Conservation (phyloP, 805 yeast species). For the Candida parachauliodes region DNA sequence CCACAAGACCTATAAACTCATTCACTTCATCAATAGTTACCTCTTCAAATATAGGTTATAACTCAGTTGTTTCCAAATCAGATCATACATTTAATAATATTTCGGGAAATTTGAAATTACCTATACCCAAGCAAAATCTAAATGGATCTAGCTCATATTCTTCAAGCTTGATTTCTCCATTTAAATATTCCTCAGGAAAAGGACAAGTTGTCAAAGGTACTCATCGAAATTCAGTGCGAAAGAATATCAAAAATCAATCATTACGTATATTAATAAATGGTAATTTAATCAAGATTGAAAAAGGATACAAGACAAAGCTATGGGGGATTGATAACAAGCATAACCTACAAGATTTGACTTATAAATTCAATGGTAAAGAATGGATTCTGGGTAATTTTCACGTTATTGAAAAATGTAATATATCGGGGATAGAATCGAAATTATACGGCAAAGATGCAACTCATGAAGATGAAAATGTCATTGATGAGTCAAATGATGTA, state of each 20-base stretch:
- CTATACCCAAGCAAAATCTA: conserved; percentile 27
- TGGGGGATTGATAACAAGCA: conserved; percentile 87
- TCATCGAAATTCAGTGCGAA: conserved; percentile 52
- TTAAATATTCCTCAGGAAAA: conserved; percentile 28
- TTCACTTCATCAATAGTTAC: conserved; percentile 15
- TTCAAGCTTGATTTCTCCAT: conserved; percentile 26
- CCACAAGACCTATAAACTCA: conserved; percentile 19
- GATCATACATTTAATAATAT: conserved; percentile 29
- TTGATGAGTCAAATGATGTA: conserved; percentile 17
- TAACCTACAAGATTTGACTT: conserved; percentile 57
- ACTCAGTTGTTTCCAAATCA: conserved; percentile 26
- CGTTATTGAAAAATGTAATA: conserved; percentile 55
- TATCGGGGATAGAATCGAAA: conserved; percentile 21
- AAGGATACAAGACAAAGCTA: conserved; percentile 68
- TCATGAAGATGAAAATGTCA: conserved; percentile 4
- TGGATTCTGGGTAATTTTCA: conserved; percentile 84
- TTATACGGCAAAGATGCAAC: conserved; percentile 18
- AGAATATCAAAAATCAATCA: conserved; percentile 44
- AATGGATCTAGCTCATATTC: conserved; percentile 35
- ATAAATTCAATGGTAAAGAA: conserved; percentile 55
- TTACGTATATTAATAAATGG: conserved; percentile 63
- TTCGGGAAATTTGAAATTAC: conserved; percentile 33
- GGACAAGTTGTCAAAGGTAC: conserved; percentile 55
- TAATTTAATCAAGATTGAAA: conserved; percentile 46
- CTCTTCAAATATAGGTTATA: conserved; percentile 18